Percentiles rank a stretch among this genome's conserved stretches.
phyloP scores from a whole-genome alignment of 352 stramenopile species.

The Pythium plurisporium region DNA sequence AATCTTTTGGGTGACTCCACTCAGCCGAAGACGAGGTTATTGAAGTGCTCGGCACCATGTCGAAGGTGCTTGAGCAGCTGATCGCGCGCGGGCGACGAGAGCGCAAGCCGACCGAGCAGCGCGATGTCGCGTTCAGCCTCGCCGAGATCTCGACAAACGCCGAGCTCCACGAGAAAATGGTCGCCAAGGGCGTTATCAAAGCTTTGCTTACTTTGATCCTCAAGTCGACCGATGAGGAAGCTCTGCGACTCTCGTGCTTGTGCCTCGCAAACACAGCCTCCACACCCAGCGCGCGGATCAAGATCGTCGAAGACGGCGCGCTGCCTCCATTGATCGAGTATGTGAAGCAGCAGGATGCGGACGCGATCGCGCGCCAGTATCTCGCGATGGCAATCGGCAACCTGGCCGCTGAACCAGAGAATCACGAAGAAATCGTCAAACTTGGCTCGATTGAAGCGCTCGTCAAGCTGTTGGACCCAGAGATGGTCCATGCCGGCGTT shows the following conservation, averaged over 20 bases:
- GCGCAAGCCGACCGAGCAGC: constrained; percentile 92
- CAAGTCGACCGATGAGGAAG: constrained; percentile 90
- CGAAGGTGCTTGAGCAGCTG: constrained; percentile 95
- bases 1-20: too few relatives aligned
- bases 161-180: constrained; percentile 92
- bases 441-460: constrained; percentile 85
- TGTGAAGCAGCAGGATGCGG: constrained; percentile 79
- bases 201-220: constrained; percentile 89
- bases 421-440: constrained; percentile 95
- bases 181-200: constrained; percentile 93
- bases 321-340: constrained; percentile 88
- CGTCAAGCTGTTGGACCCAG: constrained; percentile 89
- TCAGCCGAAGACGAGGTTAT: too few relatives aligned
- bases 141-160: constrained; percentile 94
- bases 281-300: constrained; percentile 73
- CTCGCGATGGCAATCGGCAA: constrained; percentile 95
- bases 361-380: constrained; percentile 94
- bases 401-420: constrained; percentile 91
- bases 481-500: constrained; percentile 75
- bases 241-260: constrained; percentile 91
- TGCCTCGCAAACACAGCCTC: constrained; percentile 95
- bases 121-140: constrained; percentile 94
- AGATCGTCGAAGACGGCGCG: constrained; percentile 93
- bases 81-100: constrained; percentile 94
- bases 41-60: constrained; percentile 38